phyloP scores from a whole-genome alignment of 371 early-diverging fungal species.

The Mucor irregularis region DNA sequence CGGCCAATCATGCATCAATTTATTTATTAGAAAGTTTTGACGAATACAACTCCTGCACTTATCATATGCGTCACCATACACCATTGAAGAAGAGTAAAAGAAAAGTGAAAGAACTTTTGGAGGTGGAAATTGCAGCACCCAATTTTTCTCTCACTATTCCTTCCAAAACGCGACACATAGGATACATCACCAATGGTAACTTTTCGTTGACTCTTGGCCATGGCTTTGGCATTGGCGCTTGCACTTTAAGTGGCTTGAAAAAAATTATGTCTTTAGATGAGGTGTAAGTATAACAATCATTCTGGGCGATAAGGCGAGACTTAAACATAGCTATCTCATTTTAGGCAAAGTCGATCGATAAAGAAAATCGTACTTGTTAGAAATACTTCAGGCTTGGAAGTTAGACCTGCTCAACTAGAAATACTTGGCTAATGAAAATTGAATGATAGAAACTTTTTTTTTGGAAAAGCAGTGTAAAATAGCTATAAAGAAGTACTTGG shows the following conservation, averaged over 20 bases:
- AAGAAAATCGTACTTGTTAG: slow-evolving; percentile 56
- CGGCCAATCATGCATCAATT: slow-evolving; percentile 51
- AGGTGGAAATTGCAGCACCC: neutral
- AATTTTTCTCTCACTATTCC: slow-evolving; percentile 11
- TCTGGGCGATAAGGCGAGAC: neutral
- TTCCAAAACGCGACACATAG: slow-evolving; percentile 47
- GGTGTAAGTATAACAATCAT: slow-evolving; percentile 23
- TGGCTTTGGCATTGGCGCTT: slow-evolving; percentile 64
- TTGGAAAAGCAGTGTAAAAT: no score
- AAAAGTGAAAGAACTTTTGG: slow-evolving; percentile 10
- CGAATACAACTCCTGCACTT: slow-evolving; percentile 22
- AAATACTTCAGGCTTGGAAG: slow-evolving; percentile 44
- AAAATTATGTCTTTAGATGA: slow-evolving; percentile 25
- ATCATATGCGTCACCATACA: neutral
- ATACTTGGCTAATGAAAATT: neutral
- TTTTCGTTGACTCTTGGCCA: slow-evolving; percentile 68
- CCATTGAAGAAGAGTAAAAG: slow-evolving; percentile 7
- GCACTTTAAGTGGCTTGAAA: slow-evolving; percentile 43
- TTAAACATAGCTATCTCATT: neutral
- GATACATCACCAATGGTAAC: slow-evolving; percentile 73
- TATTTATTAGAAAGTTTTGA: slow-evolving; percentile 38
- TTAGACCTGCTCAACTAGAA: slow-evolving; percentile 50
- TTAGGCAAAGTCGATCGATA: slow-evolving; percentile 34
- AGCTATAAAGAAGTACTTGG: no score
- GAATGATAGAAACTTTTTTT: neutral